Evolutionary conservation across 73 alveolate genomes (phyloP), one percentile per base, ranked within the genome.

Genomic region (Stentor coeruleus): DNA sequence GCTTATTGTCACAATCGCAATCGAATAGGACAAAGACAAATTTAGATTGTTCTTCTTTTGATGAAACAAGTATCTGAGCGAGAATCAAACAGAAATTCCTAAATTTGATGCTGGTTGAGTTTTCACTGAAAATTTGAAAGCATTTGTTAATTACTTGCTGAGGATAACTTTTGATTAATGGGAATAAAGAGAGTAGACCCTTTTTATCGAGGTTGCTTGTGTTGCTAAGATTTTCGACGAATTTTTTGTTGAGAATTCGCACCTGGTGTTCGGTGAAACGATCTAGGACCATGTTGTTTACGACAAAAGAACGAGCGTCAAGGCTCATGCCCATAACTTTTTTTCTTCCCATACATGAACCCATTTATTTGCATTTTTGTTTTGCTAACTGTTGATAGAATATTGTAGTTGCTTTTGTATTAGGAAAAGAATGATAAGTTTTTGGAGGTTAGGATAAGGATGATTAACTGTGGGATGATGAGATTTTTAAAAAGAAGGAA

Each of bases 241-340:
- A 66, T 66, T 15, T 66, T 20, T 20, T 11, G 14, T 40, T 20
- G 11, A 66, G 37, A 20, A 33, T 20, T 66, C 33, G n/a, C 37
- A 66, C 79, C 39, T 66, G 79, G n/a, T 20, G 79, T 40, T 66
- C 79, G 37, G 79, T 66, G n/a, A 20, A 33, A 31, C 79, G 79
- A 2, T 66, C 79, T 11, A 66, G 36, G 1, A 66, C 42, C 1
- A 26, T 20, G 37, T 33, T 33, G 36, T 66, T 33, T 26, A 26
- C 79, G 41, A 66, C 79, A 33, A 49, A 49, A 11, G 28, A 11
- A 11, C 20, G 6, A 20, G 28, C 66, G 66, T 49, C 20, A 20
- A 11, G n/a, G n/a, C n/a, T n/a, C 28, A 49, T 49, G 6, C 66
- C 28, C 6, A 49, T 20, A 11, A 11, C 28, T 11, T 6, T 49